Percentiles rank a stretch among this genome's conserved stretches.
phyloP scores from a whole-genome alignment of 345 rosid genomes.

The Streptanthus diversifolius region DNA sequence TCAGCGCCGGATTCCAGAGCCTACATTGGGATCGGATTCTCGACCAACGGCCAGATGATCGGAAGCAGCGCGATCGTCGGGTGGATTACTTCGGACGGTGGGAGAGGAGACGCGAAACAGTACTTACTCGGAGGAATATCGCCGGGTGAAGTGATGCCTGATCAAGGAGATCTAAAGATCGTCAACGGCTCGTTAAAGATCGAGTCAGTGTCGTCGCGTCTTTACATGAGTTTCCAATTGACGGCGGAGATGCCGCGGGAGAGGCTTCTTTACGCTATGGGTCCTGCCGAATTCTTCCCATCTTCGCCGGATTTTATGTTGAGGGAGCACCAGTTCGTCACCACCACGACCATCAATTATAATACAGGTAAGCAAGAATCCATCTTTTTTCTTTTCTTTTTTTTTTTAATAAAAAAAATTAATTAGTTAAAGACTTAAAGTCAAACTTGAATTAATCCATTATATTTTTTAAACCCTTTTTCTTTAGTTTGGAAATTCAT shows the following conservation, averaged over 20 bases:
- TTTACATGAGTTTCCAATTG: constrained; percentile 68
- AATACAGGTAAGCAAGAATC: constrained; percentile 46
- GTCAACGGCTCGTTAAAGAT: constrained; percentile 37
- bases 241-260: constrained; percentile 42
- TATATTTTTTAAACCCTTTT: neutral
- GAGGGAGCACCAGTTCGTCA: constrained; percentile 46
- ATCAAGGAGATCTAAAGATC: constrained; percentile 50
- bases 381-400: neutral
- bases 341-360: constrained; percentile 50
- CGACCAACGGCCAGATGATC: constrained; percentile 52
- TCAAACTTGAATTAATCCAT: constrained; percentile 6
- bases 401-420: neutral
- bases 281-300: constrained; percentile 49
- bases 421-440: neutral
- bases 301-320: constrained; percentile 39
- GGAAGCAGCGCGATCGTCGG: constrained; percentile 84
- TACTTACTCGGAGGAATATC: constrained; percentile 47
- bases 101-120: constrained; percentile 32
- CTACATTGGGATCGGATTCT: constrained; percentile 70
- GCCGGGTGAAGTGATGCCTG: constrained; percentile 41
- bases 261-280: constrained; percentile 52
- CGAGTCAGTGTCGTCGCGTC: constrained; percentile 45
- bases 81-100: constrained; percentile 47
- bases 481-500: too few relatives aligned
- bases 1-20: constrained; percentile 49